phyloP scores from a whole-genome alignment of 2,329 filamentous ascomycete species.

The Pseudonectria buxi region DNA sequence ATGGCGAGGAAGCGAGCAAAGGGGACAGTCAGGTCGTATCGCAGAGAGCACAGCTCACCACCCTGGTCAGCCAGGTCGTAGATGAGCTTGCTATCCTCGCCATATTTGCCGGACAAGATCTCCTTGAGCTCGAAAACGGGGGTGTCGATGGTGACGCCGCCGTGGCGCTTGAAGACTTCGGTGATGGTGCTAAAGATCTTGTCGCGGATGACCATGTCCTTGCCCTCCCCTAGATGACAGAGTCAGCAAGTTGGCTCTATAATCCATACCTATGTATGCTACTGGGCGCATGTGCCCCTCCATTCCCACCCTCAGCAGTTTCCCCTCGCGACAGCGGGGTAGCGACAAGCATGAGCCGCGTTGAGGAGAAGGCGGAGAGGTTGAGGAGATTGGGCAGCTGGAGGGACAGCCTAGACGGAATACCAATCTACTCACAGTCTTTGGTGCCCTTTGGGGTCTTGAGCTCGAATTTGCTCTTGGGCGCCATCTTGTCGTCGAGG shows the following conservation, averaged over 20 bases:
- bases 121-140: slow-evolving; percentile 81
- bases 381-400: not conserved
- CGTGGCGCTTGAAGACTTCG: slow-evolving; percentile 76
- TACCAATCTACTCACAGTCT: slow-evolving; percentile 53
- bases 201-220: slow-evolving; percentile 73
- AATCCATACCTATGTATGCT: no score
- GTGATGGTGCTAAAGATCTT: slow-evolving; percentile 72
- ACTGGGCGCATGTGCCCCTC: no score
- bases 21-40: slow-evolving; percentile 83
- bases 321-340: no score
- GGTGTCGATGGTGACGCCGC: slow-evolving; percentile 72
- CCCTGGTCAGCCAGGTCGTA: slow-evolving; percentile 84
- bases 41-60: slow-evolving; percentile 66
- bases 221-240: slow-evolving; percentile 48
- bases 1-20: slow-evolving; percentile 91
- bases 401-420: no score
- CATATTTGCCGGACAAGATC: slow-evolving; percentile 83
- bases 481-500: slow-evolving; percentile 21
- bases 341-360: slow-evolving; percentile 21
- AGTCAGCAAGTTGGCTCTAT: no score
- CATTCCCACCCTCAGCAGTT: no score
- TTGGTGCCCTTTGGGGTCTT: slow-evolving; percentile 90
- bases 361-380: slow-evolving; percentile 1
- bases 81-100: slow-evolving; percentile 87
- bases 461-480: slow-evolving; percentile 38